Conservation (phyloP, 1,139 yeast genomes). For the Blastobotrys buckinghamii region DNA sequence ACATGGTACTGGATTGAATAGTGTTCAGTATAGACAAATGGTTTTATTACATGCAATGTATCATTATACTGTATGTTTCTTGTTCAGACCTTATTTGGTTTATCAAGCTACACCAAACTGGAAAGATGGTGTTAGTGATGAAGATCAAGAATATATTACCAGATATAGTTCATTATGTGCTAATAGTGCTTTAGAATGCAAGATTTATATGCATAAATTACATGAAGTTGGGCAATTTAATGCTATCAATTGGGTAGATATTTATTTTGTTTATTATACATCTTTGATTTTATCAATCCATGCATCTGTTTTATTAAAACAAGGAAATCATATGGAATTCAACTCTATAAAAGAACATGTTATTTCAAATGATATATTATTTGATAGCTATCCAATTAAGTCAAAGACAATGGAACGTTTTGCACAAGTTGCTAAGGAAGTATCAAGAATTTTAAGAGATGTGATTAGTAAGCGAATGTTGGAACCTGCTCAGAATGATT, state of each 20-base stretch:
- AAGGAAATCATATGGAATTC: conserved; percentile 6
- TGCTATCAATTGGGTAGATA: conserved; percentile 8
- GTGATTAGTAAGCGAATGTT: conserved; percentile 7
- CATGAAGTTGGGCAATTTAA: conserved; percentile 9
- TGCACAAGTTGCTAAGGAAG: conserved; percentile 10
- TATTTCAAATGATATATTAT: conserved; percentile 10
- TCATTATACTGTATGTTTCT: conserved; percentile 11
- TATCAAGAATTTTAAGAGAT: conserved; percentile 8
- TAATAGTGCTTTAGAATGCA: conserved; percentile 10
- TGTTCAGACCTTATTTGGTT: conserved; percentile 12
- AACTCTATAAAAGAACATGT: conserved; percentile 9
- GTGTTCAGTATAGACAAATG: conserved; percentile 4
- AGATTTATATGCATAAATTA: conserved; percentile 9
- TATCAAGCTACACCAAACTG: conserved; percentile 5
- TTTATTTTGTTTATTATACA: conserved; percentile 11
- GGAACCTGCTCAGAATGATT: neutral
- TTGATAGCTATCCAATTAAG: conserved; percentile 10
- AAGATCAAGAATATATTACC: conserved; percentile 6
- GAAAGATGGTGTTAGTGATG: neutral
- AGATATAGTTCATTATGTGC: conserved; percentile 11
- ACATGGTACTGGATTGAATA: conserved; percentile 1
- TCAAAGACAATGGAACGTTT: conserved; percentile 13
- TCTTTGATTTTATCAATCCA: conserved; percentile 9
- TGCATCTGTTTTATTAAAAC: conserved; percentile 8
- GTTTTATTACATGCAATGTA: conserved; percentile 8